A percentile compares a stretch with the other conserved stretches of the same genome.
phyloP scores from a whole-genome alignment of 306 rosid genomes.

The Vigna hirtella region DNA sequence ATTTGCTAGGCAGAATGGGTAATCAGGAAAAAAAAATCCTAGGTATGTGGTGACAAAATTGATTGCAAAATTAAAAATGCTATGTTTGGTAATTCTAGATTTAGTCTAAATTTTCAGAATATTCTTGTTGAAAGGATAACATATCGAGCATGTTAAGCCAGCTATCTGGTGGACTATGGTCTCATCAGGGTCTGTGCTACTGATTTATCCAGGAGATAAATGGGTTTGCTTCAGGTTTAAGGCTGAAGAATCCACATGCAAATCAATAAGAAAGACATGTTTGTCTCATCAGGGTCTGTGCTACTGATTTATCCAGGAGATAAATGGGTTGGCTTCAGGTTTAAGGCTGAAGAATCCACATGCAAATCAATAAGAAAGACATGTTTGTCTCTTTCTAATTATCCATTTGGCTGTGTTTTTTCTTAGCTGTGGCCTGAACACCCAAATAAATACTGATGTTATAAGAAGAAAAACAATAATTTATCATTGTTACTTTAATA shows the following conservation, averaged over 20 bases:
- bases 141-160: constrained; percentile 21
- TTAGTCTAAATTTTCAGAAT: constrained; percentile 1
- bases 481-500: constrained; percentile 11
- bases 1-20: constrained; percentile 26
- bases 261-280: constrained; percentile 2
- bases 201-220: constrained; percentile 9
- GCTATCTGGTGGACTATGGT: constrained; percentile 26
- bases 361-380: constrained; percentile 2
- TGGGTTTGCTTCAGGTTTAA: constrained; percentile 11
- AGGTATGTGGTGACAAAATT: background rate
- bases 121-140: constrained; percentile 7
- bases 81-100: background rate
- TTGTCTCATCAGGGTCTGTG: background rate
- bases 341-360: constrained; percentile 1
- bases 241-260: background rate
- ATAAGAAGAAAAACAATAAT: background rate
- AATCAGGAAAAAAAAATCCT: constrained; percentile 4
- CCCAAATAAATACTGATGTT: background rate
- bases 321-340: constrained; percentile 14
- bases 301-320: constrained; percentile 13
- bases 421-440: background rate
- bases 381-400: background rate
- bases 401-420: constrained; percentile 7
- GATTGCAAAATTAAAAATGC: background rate
- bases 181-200: background rate